phyloP scores from a whole-genome alignment of 2,329 filamentous ascomycete species.

The Lachnellula subtilissima region DNA sequence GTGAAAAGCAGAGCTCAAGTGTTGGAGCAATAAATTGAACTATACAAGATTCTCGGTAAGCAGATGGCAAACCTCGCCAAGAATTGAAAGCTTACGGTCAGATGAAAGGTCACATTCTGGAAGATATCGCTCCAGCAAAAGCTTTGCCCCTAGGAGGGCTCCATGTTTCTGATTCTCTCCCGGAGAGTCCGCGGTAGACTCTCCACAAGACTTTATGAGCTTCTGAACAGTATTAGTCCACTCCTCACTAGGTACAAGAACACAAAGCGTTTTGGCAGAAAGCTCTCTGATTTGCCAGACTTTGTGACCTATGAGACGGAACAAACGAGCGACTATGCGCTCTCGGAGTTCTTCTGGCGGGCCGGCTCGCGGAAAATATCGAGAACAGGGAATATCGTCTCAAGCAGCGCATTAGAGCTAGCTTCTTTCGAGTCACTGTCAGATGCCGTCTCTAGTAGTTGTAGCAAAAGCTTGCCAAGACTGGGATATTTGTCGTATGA shows the following conservation, averaged over 20 bases:
- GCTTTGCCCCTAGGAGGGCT: slow-evolving; percentile 50
- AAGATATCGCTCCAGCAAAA: slow-evolving; percentile 49
- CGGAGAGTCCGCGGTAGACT: slow-evolving; percentile 30
- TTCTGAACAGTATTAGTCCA: slow-evolving; percentile 41
- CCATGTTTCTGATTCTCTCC: slow-evolving; percentile 53
- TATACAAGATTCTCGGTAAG: slow-evolving; percentile 13
- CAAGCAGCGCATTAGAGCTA: slow-evolving; percentile 44
- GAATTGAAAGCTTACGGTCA: slow-evolving; percentile 35
- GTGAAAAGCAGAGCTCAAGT: neutral
- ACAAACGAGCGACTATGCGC: slow-evolving; percentile 54
- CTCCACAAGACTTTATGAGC: slow-evolving; percentile 21
- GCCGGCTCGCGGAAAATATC: slow-evolving; percentile 69
- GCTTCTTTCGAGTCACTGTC: slow-evolving; percentile 5
- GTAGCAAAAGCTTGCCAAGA: slow-evolving; percentile 58
- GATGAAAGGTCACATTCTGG: slow-evolving; percentile 41
- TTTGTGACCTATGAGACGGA: slow-evolving; percentile 55
- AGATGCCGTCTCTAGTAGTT: slow-evolving; percentile 46
- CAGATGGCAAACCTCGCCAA: neutral
- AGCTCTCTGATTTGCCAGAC: slow-evolving; percentile 82
- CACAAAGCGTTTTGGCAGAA: slow-evolving; percentile 67
- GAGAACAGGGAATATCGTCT: slow-evolving; percentile 78
- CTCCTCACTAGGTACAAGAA: slow-evolving; percentile 49
- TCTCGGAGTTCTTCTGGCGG: slow-evolving; percentile 54
- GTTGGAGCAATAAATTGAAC: neutral
- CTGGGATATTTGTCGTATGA: slow-evolving; percentile 66